These are phyloP conservation scores for Tolypocladium cylindrosporum DNA, from an alignment of 2,329 filamentous ascomycete genomes.

Conservation along the genomic window DNA sequence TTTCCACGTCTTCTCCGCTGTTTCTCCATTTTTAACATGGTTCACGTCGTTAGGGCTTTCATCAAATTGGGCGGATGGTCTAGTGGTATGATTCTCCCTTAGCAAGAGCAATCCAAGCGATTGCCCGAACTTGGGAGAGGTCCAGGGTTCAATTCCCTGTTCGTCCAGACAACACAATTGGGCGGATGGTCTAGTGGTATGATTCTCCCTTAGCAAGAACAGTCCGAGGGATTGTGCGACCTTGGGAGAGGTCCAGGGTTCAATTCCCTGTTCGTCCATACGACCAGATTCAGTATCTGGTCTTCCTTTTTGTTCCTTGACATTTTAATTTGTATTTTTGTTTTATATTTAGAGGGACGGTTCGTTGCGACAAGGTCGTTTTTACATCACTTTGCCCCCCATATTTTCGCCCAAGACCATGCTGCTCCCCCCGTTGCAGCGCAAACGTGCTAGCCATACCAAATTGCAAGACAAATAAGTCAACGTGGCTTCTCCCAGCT, in stretches of 20 bases:
- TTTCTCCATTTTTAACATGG: background rate
- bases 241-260: constrained; percentile 23
- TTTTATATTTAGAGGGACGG: background rate
- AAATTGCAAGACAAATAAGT: too few species aligned
- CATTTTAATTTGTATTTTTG: background rate
- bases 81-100: constrained; percentile 22
- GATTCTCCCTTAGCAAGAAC: constrained; percentile 20
- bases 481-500: too few species aligned
- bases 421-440: too few species aligned
- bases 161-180: constrained; percentile 13
- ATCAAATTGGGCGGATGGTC: background rate
- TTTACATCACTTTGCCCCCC: background rate
- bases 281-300: background rate
- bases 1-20: background rate
- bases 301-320: constrained; percentile 5
- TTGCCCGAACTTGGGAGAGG: constrained; percentile 15
- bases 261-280: constrained; percentile 23
- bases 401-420: too few species aligned
- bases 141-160: constrained; percentile 24
- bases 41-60: background rate
- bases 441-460: too few species aligned
- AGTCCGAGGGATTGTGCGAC: constrained; percentile 8
- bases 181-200: constrained; percentile 24
- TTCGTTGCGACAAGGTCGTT: background rate
- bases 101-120: constrained; percentile 14